Evolutionary conservation across 441 rosid species (phyloP), one percentile per base, ranked within the genome.

Genomic region (Erodium moschatum): DNA sequence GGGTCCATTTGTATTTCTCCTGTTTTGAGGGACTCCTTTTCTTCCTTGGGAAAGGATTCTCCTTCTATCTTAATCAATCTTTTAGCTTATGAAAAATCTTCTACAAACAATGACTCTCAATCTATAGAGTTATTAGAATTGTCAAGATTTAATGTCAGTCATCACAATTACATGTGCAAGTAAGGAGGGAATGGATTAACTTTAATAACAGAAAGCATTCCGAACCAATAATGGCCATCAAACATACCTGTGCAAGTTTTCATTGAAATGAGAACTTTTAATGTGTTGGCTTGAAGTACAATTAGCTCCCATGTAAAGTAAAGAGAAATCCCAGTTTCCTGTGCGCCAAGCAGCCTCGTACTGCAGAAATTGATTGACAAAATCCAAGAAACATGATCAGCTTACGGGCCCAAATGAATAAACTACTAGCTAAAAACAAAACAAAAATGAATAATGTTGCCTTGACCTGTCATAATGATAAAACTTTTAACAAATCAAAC

Each of bases 271-370:
- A 71, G 77, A 80, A 76, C 67, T 78, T 79, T 79, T 85, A 66
- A 81, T 67, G 69, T 77, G 76, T 77, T 81, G 83, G 77, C 73
- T 66, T 69, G 86, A 73, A 72, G 81, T 69, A 65, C 79, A 78
- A 75, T 75, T 79, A 72, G 81, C 80, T 79, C 77, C 86, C 46
- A 77, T 71, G 78, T 66, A 78, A 75, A 84, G 85, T 64, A 86
- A 79, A 78, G 97, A 85, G 72, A 91, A 94, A 83, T 94, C 99
- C 97, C 99, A 94, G 71, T 91, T 91, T 72, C 92, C 97, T 35
- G 96, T 85, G 78, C 87, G 96, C 97, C 99, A 94, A 71, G 99
- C 97, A 82, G 99, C 96, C 80, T 91, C 97, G 69, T 87, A 91
- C 99, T 94, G 86, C 85, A 81, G 66, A 76, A 68, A 61, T 66